Conservation (phyloP, 768 basidiomycete genomes). For the Lanmaoa pseudosensibilis region DNA sequence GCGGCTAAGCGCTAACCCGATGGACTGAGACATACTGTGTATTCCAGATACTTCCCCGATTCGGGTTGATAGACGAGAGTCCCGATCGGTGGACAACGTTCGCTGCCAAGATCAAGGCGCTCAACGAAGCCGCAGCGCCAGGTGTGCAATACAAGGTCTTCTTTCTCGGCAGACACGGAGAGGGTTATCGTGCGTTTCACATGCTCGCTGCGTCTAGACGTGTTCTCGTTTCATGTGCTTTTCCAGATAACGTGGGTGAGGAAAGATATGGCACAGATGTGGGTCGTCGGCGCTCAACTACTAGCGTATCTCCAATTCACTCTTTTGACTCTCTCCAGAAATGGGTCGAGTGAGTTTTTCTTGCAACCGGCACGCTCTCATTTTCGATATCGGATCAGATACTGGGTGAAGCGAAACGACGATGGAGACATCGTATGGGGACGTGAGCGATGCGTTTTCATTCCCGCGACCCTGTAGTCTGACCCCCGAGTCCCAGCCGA, state of each 20-base stretch:
- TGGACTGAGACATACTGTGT: background rate
- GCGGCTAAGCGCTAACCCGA: background rate
- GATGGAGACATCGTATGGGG: slow-evolving; percentile 69
- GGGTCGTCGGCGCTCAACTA: background rate
- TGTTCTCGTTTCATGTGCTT: too few species aligned
- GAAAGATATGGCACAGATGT: slow-evolving; percentile 56
- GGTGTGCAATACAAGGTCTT: slow-evolving; percentile 45
- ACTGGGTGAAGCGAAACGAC: slow-evolving; percentile 57
- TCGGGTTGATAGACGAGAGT: slow-evolving; percentile 23
- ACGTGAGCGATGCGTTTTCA: slow-evolving; percentile 42
- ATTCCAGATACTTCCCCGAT: slow-evolving; percentile 32
- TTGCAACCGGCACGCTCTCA: background rate
- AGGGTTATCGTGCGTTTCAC: slow-evolving; percentile 39
- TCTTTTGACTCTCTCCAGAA: slow-evolving; percentile 23
- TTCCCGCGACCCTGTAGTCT: background rate
- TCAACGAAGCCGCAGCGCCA: slow-evolving; percentile 24
- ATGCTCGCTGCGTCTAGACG: background rate
- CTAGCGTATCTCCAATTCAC: background rate
- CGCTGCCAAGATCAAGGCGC: slow-evolving; percentile 33
- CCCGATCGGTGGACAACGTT: slow-evolving; percentile 49
- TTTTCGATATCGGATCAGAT: slow-evolving; percentile 32
- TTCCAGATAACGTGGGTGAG: slow-evolving; percentile 61
- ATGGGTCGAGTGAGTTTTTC: slow-evolving; percentile 55
- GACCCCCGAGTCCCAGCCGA: background rate
- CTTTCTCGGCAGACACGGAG: slow-evolving; percentile 62